These are phyloP conservation scores for Pleurotus ostreatus DNA, from an alignment of 768 basidiomycete genomes.

Conservation along the genomic window DNA sequence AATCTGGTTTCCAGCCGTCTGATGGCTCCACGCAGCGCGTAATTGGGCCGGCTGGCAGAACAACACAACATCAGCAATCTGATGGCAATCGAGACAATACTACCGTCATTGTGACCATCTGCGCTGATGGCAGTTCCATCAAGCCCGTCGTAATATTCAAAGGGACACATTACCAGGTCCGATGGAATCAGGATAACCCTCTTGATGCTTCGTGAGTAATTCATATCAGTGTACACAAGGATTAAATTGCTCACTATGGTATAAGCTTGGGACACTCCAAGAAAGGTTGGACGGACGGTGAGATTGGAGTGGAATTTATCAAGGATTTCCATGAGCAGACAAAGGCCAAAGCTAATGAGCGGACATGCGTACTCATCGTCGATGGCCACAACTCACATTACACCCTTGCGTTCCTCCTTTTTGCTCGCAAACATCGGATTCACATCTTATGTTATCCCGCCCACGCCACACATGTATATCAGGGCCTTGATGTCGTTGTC, in stretches of 20 bases:
- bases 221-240: background rate
- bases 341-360: slow-evolving; percentile 15
- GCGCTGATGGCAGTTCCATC: slow-evolving; percentile 31
- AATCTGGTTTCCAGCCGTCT: slow-evolving; percentile 26
- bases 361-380: slow-evolving; percentile 25
- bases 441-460: slow-evolving; percentile 25
- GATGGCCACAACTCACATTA: slow-evolving; percentile 36
- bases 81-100: slow-evolving; percentile 27
- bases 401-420: slow-evolving; percentile 21
- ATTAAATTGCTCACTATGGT: background rate
- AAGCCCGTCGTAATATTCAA: slow-evolving; percentile 38
- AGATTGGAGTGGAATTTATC: slow-evolving; percentile 22
- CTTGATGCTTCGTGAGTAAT: slow-evolving; percentile 31
- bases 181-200: slow-evolving; percentile 38
- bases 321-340: slow-evolving; percentile 23
- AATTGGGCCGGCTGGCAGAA: slow-evolving; percentile 19
- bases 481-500: slow-evolving; percentile 17
- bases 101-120: slow-evolving; percentile 32
- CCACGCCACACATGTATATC: slow-evolving; percentile 21
- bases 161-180: slow-evolving; percentile 28
- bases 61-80: slow-evolving; percentile 25
- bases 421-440: slow-evolving; percentile 23
- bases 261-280: background rate
- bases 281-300: slow-evolving; percentile 23
- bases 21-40: slow-evolving; percentile 21